Conservation (phyloP, 73 alveolate genomes). For the Paramecium sonneborni region DNA sequence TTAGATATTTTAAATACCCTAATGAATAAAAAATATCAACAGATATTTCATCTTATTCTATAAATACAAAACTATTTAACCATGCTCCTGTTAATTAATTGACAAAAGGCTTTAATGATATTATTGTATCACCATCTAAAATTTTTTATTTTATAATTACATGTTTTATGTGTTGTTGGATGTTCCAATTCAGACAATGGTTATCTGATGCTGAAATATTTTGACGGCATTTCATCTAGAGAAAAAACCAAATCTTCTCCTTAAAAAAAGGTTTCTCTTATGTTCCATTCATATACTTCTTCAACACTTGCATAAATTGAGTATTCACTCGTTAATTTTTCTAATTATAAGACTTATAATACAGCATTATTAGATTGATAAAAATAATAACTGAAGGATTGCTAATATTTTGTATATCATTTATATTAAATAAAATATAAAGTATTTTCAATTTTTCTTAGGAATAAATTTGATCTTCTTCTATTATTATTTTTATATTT, state of each 20-base stretch:
- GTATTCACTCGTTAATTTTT: not conserved
- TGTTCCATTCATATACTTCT: conserved; percentile 39
- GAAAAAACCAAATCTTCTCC: conserved; percentile 1
- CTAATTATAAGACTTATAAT: not conserved
- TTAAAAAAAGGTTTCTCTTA: not conserved
- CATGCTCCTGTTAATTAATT: not conserved
- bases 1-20: not conserved
- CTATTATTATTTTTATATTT: not conserved
- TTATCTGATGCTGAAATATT: not conserved
- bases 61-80: conserved; percentile 23
- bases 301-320: conserved; percentile 8
- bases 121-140: not conserved
- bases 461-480: not conserved
- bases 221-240: not conserved
- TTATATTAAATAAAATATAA: not conserved
- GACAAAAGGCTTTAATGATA: not conserved
- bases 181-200: not conserved
- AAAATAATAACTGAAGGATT: not conserved
- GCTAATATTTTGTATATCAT: not conserved
- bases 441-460: conserved; percentile 14
- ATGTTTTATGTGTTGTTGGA: not conserved
- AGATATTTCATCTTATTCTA: conserved; percentile 11
- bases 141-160: not conserved
- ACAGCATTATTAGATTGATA: not conserved
- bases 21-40: conserved; percentile 23